Evolutionary conservation across 306 rosid genomes (phyloP).

Genomic region (Inga oerstediana): DNA sequence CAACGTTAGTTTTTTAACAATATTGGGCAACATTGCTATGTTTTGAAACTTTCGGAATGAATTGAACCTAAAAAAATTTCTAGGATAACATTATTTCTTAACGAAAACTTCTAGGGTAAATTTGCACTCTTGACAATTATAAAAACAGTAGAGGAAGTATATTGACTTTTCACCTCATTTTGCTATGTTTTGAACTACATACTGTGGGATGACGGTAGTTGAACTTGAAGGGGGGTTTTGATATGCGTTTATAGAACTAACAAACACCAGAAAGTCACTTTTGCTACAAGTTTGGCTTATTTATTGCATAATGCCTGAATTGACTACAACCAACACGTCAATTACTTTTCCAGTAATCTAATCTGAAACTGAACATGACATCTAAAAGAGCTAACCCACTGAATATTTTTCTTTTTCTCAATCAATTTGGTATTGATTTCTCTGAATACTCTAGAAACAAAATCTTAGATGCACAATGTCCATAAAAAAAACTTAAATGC

Average conservation of each 20-base stretch:
- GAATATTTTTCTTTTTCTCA: neutral
- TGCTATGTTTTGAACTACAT: no score
- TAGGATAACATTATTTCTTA: rapidly evolving
- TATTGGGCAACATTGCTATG: no score
- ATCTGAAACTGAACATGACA: neutral
- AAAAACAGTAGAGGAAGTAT: no score
- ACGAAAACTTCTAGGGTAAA: no score
- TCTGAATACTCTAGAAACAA: neutral
- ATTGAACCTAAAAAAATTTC: no score
- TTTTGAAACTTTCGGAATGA: no score
- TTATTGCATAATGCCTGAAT: neutral
- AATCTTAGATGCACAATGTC: neutral
- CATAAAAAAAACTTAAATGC: neutral
- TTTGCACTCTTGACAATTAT: no score
- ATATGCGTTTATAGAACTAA: neutral
- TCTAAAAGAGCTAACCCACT: neutral
- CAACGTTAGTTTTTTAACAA: no score
- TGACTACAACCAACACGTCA: conserved; percentile 3
- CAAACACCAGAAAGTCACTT: neutral
- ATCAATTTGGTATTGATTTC: neutral
- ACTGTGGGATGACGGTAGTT: no score
- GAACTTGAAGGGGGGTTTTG: no score
- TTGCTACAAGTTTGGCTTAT: neutral
- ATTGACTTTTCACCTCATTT: neutral
- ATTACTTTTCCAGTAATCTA: neutral